A percentile compares a stretch with the other conserved stretches of the same genome.
Evolutionary conservation across 495 filamentous ascomycete genomes (phyloP).

Genomic region (Trichoderma asperelloides): DNA sequence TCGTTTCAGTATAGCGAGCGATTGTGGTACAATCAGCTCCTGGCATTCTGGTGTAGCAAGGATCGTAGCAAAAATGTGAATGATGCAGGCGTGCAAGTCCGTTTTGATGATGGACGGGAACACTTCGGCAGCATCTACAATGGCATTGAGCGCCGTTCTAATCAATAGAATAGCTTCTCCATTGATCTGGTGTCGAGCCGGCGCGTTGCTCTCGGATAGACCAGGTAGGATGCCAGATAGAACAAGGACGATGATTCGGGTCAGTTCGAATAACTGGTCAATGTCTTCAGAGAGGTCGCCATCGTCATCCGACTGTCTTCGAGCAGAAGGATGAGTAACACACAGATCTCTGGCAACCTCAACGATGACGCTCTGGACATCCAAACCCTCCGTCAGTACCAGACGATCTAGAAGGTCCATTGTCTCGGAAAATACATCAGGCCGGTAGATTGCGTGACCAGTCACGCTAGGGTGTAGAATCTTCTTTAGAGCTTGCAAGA

Average conservation of each 20-base stretch:
- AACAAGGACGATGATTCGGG: slow-evolving; percentile 88
- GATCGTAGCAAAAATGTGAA: slow-evolving; percentile 93
- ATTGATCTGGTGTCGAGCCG: slow-evolving; percentile 59
- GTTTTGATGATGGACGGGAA: slow-evolving; percentile 95
- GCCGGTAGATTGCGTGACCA: slow-evolving; percentile 91
- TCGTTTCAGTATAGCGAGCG: slow-evolving; percentile 83
- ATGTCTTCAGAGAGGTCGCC: slow-evolving; percentile 90
- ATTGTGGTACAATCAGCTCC: slow-evolving; percentile 77
- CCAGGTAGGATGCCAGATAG: slow-evolving; percentile 81
- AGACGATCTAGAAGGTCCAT: slow-evolving; percentile 94
- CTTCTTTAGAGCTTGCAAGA: slow-evolving; percentile 85
- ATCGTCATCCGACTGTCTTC: slow-evolving; percentile 55
- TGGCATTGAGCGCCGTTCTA: slow-evolving; percentile 66
- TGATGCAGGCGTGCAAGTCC: slow-evolving; percentile 90
- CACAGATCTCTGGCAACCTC: slow-evolving; percentile 87
- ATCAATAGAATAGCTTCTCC: slow-evolving; percentile 83
- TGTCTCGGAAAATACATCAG: slow-evolving; percentile 92
- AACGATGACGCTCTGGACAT: slow-evolving; percentile 87
- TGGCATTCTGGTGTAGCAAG: slow-evolving; percentile 82
- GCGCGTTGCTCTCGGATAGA: slow-evolving; percentile 64
- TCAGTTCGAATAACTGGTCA: slow-evolving; percentile 95
- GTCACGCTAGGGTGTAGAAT: slow-evolving; percentile 93
- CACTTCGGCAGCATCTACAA: slow-evolving; percentile 88
- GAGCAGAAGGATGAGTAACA: slow-evolving; percentile 79
- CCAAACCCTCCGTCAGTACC: slow-evolving; percentile 77